These are phyloP conservation scores for Solanum chiquidenum DNA, from an alignment of 257 asterid genomes.

Conservation along the genomic window DNA sequence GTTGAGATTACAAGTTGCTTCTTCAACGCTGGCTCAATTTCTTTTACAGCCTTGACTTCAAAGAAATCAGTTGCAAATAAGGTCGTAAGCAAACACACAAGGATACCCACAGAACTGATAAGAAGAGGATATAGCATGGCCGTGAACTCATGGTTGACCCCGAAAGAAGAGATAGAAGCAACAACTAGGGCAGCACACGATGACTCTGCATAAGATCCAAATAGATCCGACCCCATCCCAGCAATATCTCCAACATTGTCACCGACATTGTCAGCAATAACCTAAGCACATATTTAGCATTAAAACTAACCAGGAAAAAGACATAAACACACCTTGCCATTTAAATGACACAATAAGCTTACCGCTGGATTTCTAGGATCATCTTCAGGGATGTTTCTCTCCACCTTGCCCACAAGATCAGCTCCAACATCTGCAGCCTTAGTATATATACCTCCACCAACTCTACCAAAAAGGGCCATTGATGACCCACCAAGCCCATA, in stretches of 20 bases:
- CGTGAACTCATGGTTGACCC: conserved; percentile 64
- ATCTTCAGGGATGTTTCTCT: conserved; percentile 76
- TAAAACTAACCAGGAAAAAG: not conserved
- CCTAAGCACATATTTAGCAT: conserved; percentile 22
- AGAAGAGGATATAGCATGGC: conserved; percentile 71
- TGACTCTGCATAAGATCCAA: conserved; percentile 77
- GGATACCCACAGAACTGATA: conserved; percentile 57
- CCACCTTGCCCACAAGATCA: conserved; percentile 80
- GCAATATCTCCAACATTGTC: conserved; percentile 89
- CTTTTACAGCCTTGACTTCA: conserved; percentile 53
- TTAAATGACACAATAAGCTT: conserved; percentile 1
- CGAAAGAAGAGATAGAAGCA: conserved; percentile 77
- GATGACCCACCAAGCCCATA: conserved; percentile 92
- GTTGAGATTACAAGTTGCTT: conserved; percentile 73
- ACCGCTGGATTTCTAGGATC: conserved; percentile 89
- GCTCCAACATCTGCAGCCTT: conserved; percentile 94
- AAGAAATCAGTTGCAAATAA: conserved; percentile 80
- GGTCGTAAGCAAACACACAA: conserved; percentile 61
- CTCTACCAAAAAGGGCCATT: conserved; percentile 88
- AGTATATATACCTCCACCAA: conserved; percentile 85
- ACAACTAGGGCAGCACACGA: conserved; percentile 82
- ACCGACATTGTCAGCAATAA: conserved; percentile 77
- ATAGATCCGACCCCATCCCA: conserved; percentile 81
- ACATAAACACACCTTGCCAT: not conserved
- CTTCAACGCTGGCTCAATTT: conserved; percentile 74